Evolutionary conservation across 2,329 filamentous ascomycete species (phyloP).

Genomic region (Colletotrichum scovillei): DNA sequence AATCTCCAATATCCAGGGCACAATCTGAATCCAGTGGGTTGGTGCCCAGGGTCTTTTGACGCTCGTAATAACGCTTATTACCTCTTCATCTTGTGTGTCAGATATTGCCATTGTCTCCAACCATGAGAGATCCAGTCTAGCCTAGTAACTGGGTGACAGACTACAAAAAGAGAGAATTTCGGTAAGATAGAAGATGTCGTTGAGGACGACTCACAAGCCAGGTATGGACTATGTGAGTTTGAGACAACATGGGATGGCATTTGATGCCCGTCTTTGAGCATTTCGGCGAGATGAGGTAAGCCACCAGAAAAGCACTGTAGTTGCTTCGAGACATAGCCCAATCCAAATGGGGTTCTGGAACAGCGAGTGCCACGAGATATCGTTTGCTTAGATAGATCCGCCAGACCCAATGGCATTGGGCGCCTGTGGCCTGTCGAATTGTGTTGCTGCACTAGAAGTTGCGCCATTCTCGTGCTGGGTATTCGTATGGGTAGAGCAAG

Average conservation of each 20-base stretch:
- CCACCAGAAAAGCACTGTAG: constrained; percentile 4
- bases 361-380: background rate
- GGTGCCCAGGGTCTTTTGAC: constrained; percentile 4
- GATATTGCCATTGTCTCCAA: background rate
- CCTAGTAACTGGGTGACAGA: background rate
- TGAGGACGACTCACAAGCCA: background rate
- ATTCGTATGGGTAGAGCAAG: background rate
- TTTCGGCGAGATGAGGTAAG: constrained; percentile 23
- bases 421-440: constrained; percentile 17
- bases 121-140: background rate
- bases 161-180: background rate
- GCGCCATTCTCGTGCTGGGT: constrained; percentile 22
- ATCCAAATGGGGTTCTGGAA: constrained; percentile 12
- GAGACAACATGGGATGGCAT: constrained; percentile 27
- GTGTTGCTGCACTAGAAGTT: constrained; percentile 7
- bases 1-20: background rate
- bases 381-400: background rate
- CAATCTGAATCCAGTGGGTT: constrained; percentile 10
- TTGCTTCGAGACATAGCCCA: background rate
- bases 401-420: background rate
- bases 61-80: constrained; percentile 13
- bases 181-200: background rate
- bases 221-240: background rate
- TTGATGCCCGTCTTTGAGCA: background rate
- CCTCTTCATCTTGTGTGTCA: background rate